These are phyloP conservation scores for Bryoerythrophyllum caledonicum DNA, from an alignment of 225 moss, liverwort and hornwort genomes.

Conservation along the genomic window DNA sequence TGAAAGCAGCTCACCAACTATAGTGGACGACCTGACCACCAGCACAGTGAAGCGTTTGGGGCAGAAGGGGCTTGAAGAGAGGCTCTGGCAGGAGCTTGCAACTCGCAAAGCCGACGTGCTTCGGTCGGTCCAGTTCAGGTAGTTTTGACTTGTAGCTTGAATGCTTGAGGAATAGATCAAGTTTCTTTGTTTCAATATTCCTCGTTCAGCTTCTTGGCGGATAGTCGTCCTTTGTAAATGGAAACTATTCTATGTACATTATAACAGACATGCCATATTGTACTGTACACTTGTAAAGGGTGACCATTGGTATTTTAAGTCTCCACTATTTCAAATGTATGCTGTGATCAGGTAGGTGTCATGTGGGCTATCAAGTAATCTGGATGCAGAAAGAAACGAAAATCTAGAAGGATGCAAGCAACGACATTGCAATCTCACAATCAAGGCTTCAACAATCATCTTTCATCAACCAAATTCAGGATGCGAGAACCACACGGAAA, in stretches of 20 bases:
- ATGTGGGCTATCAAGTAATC: no score
- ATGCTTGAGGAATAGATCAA: background rate
- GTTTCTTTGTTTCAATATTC: background rate
- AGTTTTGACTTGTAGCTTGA: background rate
- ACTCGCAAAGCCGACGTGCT: conserved; percentile 44
- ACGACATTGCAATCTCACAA: no score
- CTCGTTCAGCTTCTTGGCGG: background rate
- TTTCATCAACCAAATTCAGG: no score
- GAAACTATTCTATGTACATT: background rate
- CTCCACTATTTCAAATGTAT: no score
- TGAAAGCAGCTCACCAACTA: conserved; percentile 29
- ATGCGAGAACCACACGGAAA: no score
- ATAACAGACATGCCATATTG: no score
- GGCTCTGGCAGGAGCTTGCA: conserved; percentile 53
- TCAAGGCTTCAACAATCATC: no score
- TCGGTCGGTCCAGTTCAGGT: conserved; percentile 22
- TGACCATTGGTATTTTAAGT: no score
- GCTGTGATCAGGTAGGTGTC: no score
- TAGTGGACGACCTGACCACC: conserved; percentile 41
- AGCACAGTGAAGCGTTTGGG: conserved; percentile 51
- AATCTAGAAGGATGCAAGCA: no score
- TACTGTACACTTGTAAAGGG: no score
- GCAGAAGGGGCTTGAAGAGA: conserved; percentile 47
- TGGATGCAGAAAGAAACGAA: no score
- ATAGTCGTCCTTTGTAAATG: background rate